A percentile compares a stretch with the other conserved stretches of the same genome.
Evolutionary conservation across 345 rosid species (phyloP).

Genomic region (Isatis tinctoria): DNA sequence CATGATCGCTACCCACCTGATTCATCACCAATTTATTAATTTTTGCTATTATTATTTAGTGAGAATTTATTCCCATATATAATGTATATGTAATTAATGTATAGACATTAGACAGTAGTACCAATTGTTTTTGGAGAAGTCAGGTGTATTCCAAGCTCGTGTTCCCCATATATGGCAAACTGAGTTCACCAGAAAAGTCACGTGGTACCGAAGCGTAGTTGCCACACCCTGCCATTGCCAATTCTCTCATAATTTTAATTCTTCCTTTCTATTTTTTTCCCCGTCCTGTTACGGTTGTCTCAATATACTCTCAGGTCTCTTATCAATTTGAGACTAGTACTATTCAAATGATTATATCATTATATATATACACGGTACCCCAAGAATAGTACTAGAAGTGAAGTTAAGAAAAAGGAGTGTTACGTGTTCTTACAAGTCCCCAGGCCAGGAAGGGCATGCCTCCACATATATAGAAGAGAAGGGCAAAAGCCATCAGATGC

Average conservation of each 20-base stretch:
- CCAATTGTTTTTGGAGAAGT: conserved; percentile 73
- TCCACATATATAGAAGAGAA: conserved; percentile 47
- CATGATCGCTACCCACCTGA: conserved; percentile 62
- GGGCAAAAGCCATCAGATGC: conserved; percentile 47
- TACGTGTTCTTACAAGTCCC: conserved; percentile 60
- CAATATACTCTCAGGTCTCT: not conserved
- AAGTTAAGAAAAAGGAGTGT: not conserved
- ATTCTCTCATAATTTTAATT: not conserved
- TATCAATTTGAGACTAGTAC: not conserved
- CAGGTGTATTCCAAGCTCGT: conserved; percentile 65
- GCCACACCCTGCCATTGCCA: conserved; percentile 52
- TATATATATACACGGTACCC: not conserved
- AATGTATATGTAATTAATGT: too few species aligned
- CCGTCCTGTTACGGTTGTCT: not conserved
- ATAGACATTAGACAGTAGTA: conserved; percentile 13
- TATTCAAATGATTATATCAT: not conserved
- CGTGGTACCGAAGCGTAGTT: conserved; percentile 44
- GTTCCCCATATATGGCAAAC: conserved; percentile 80
- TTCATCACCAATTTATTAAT: not conserved
- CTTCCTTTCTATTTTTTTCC: not conserved
- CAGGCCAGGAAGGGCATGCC: conserved; percentile 72
- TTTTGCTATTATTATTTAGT: not conserved
- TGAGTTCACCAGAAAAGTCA: conserved; percentile 66
- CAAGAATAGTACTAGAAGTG: not conserved
- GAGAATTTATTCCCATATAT: not conserved